These are phyloP conservation scores for Hyphodiscus hymeniophilus DNA, from an alignment of 495 filamentous ascomycete genomes.

Conservation along the genomic window DNA sequence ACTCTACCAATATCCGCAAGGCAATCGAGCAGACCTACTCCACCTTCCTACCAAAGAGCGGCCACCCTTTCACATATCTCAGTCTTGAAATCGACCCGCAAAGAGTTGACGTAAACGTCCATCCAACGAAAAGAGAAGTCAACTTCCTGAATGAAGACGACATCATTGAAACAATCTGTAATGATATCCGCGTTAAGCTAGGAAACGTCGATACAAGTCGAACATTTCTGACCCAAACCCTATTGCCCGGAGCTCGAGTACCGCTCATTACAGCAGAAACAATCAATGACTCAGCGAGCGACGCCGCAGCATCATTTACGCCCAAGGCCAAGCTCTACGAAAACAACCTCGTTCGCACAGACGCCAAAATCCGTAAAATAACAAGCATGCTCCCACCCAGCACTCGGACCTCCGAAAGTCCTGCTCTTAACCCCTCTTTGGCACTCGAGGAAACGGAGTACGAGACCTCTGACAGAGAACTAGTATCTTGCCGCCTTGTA, in stretches of 20 bases:
- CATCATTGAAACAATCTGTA: slow-evolving; percentile 82
- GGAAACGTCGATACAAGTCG: slow-evolving; percentile 89
- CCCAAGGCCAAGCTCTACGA: slow-evolving; percentile 64
- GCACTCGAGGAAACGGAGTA: slow-evolving; percentile 45
- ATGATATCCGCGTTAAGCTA: slow-evolving; percentile 69
- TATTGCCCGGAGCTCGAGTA: slow-evolving; percentile 60
- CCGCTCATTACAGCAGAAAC: slow-evolving; percentile 27
- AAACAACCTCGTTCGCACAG: slow-evolving; percentile 84
- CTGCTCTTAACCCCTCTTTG: slow-evolving; percentile 5
- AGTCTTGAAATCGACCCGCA: slow-evolving; percentile 90
- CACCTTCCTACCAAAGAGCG: slow-evolving; percentile 84
- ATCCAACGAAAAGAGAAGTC: slow-evolving; percentile 96
- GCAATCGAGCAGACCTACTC: slow-evolving; percentile 89
- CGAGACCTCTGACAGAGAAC: slow-evolving; percentile 59
- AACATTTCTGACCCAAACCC: slow-evolving; percentile 86
- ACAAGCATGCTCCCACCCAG: slow-evolving; percentile 76
- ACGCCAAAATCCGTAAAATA: slow-evolving; percentile 86
- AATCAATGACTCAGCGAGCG: slow-evolving; percentile 25
- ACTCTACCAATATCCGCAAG: slow-evolving; percentile 82
- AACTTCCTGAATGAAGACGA: slow-evolving; percentile 98
- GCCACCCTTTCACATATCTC: slow-evolving; percentile 90
- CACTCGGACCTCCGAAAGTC: slow-evolving; percentile 1
- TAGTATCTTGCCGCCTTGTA: slow-evolving; percentile 56
- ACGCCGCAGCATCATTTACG: slow-evolving; percentile 18
- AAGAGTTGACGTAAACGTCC: slow-evolving; percentile 94